A percentile compares a stretch with the other conserved stretches of the same genome.
These are phyloP conservation scores for Porodaedalea pini DNA, from an alignment of 1,284 basidiomycete species.

Conservation along the genomic window DNA sequence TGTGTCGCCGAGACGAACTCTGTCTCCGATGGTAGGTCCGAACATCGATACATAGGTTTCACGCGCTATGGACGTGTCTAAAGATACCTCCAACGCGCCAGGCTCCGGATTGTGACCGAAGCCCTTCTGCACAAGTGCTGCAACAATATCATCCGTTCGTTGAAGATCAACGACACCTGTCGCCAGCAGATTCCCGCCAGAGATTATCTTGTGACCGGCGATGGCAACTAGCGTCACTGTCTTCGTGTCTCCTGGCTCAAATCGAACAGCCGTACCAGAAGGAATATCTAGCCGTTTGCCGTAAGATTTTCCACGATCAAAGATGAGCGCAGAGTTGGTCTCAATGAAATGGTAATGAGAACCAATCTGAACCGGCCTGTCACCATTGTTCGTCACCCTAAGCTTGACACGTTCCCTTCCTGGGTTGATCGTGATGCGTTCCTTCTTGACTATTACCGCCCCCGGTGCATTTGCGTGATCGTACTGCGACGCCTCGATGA, in stretches of 20 bases:
- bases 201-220: slow-evolving; percentile 67
- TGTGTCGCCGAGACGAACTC: slow-evolving; percentile 86
- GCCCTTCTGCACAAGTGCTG: slow-evolving; percentile 43
- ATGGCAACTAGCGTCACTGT: slow-evolving; percentile 82
- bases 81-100: slow-evolving; percentile 43
- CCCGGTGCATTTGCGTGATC: slow-evolving; percentile 63
- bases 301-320: slow-evolving; percentile 80
- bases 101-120: slow-evolving; percentile 66
- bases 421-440: slow-evolving; percentile 73
- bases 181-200: slow-evolving; percentile 80
- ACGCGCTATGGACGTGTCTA: slow-evolving; percentile 54
- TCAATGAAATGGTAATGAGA: slow-evolving; percentile 95
- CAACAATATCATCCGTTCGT: slow-evolving; percentile 47
- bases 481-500: slow-evolving; percentile 46
- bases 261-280: slow-evolving; percentile 92
- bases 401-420: slow-evolving; percentile 69
- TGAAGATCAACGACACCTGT: slow-evolving; percentile 48
- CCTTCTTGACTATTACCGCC: slow-evolving; percentile 65
- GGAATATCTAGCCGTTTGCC: slow-evolving; percentile 89
- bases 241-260: slow-evolving; percentile 91
- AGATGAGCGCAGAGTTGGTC: slow-evolving; percentile 78
- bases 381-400: slow-evolving; percentile 88
- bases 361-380: slow-evolving; percentile 92
- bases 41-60: slow-evolving; percentile 87
- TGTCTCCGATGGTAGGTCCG: slow-evolving; percentile 92